Base-by-base conservation (phyloP, 2,329 filamentous ascomycete genomes). In the Macroventuria anomochaeta region DNA sequence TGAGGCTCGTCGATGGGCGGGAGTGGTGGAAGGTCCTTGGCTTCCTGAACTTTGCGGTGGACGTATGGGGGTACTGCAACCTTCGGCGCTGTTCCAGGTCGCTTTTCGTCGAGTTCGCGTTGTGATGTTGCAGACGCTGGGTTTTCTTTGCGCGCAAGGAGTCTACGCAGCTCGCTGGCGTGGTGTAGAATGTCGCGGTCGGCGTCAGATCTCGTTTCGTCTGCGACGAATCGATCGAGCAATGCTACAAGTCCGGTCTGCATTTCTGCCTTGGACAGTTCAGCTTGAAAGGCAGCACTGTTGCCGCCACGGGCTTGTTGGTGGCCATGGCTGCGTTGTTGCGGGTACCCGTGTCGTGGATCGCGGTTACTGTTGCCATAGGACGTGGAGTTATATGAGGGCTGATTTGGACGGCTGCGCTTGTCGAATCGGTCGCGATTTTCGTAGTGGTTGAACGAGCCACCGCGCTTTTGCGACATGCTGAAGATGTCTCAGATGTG, bases 1-100 rank as follows among this genome's bases (percentile, higher is more conserved):
- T 77, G 74, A 0, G 80, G 75, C 58, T 91, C 82, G 5, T 80
- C 66, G 43, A 91, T 83, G 8, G 76, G 69, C 3, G 89, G 90
- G 1, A 91, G 75, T 1, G 82, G 78, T 3, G 88, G 88, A 1
- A 84, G 68, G 1, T 73, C 57, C 13, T 65, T 59, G 3, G 80
- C 72, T 7, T 44, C 55, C 6, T 62, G 51, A 17, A 73, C 53
- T 37, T 57, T 66, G 48, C 64, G 61, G 21, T 63, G 46, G 25
- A 71, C 50, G 52, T 73, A 74, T 13, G 57, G 39, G 8, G 70
- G 71, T 12, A 75, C 42, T 8, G 52, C 38, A 17, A 67, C 52
- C 12, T 62, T 54, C n/a, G 55, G 28, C 2, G 41, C 51, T 20
- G 57, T 62, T n/a, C 53, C 53, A 1, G 70, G 72, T 13, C 62